A percentile compares a stretch with the other conserved stretches of the same genome.
Conservation (phyloP, 176 grass and related monocot genomes). For the Avena insularis region DNA sequence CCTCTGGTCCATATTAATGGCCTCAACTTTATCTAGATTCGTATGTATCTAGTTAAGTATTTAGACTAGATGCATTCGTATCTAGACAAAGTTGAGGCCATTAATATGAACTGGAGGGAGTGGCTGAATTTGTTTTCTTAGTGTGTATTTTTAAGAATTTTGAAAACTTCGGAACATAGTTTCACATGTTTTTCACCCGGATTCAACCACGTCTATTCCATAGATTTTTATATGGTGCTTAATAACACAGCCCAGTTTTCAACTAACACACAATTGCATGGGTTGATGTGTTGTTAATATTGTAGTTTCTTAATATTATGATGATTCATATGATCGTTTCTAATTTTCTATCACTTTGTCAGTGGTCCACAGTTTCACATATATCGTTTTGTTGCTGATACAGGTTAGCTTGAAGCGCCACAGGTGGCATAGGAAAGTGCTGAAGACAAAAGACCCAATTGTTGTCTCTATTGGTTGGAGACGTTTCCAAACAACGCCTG, state of each 20-base stretch:
- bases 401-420: constrained; percentile 85
- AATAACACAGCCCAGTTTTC: neutral
- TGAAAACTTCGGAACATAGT: neutral
- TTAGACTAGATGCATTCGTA: too few species aligned
- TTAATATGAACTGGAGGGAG: too few species aligned
- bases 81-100: too few species aligned
- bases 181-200: neutral
- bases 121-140: neutral
- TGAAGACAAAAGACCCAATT: constrained; percentile 92
- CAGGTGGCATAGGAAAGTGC: constrained; percentile 92
- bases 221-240: constrained; percentile 29
- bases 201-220: neutral
- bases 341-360: neutral
- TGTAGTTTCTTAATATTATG: constrained; percentile 23
- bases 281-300: neutral
- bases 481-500: constrained; percentile 86
- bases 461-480: constrained; percentile 94
- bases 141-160: neutral
- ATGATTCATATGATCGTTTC: neutral
- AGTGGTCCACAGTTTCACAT: constrained; percentile 27
- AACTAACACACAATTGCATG: neutral
- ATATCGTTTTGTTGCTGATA: constrained; percentile 25
- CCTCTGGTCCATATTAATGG: too few species aligned
- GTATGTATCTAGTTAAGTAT: too few species aligned
- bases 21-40: too few species aligned